phyloP scores from a whole-genome alignment of 2,329 filamentous ascomycete genomes.

The Bipolaris gigantea region DNA sequence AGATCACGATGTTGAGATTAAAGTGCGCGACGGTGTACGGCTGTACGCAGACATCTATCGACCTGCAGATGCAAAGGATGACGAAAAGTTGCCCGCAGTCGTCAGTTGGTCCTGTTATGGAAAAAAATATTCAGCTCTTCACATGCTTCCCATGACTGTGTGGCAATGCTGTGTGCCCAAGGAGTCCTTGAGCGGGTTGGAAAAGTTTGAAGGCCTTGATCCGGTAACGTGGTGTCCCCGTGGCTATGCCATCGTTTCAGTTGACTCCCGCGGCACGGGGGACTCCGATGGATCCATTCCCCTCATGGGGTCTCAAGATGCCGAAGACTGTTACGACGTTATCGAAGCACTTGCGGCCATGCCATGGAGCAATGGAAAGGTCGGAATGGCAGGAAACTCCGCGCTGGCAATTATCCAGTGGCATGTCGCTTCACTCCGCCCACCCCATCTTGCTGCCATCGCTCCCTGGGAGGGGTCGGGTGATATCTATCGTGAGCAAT shows the following conservation, averaged over 20 bases:
- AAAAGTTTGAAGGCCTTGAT: constrained; percentile 52
- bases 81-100: constrained; percentile 48
- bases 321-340: constrained; percentile 27
- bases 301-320: constrained; percentile 50
- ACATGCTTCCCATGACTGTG: constrained; percentile 46
- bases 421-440: constrained; percentile 48
- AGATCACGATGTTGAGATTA: constrained; percentile 52
- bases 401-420: constrained; percentile 47
- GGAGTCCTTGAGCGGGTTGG: constrained; percentile 31
- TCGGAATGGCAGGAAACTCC: constrained; percentile 51
- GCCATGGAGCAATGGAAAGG: constrained; percentile 50
- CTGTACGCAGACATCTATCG: constrained; percentile 53
- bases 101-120: constrained; percentile 52
- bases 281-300: constrained; percentile 42
- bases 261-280: constrained; percentile 36
- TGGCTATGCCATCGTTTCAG: constrained; percentile 42
- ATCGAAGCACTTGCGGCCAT: constrained; percentile 38
- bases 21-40: constrained; percentile 47
- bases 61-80: constrained; percentile 35
- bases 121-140: constrained; percentile 48
- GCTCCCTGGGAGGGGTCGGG: constrained; percentile 53
- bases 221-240: constrained; percentile 41
- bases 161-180: constrained; percentile 46
- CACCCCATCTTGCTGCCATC: constrained; percentile 48
- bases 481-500: constrained; percentile 14